Evolutionary conservation across 2,329 filamentous ascomycete genomes (phyloP), one percentile per base, ranked within the genome.

Genomic region (Hypoxylon sp.): DNA sequence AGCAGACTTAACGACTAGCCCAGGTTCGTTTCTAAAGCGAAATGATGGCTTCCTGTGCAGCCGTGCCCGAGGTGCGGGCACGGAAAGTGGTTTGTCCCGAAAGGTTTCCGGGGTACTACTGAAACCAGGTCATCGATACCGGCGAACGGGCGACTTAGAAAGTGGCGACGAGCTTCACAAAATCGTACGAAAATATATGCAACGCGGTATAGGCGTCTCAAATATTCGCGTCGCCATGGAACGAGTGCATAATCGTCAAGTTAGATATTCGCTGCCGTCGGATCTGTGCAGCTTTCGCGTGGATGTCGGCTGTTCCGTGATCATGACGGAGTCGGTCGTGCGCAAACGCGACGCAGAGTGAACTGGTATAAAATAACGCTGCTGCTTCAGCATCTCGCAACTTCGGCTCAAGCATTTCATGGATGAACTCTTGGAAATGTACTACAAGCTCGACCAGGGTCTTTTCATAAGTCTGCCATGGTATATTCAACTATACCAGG

Each of bases 21-120:
- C 0, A 67, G 64, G 12, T 82, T 82, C 60, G 71, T 67, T 4
- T 51, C 49, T 2, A 76, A 77, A 26, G 75, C 75, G 2, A 72
- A 72, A 4, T 69, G 70, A 0, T 68, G 78, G 0, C 40, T 78
- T 18, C 49, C 67, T 3, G 57, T 76, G 5, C 65, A 71, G 0
- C 45, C 65, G 0, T 81, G 79, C 56, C 76, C 75, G 3, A 65
- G 64, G 30, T 50, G 59, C 9, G 52, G 67, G 3, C 28, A 38
- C 0, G 70, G 71, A 4, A 69, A 64, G 3, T 81, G 79, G 79
- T 80, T 76, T 62, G 67, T 73, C 2, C 74, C 77, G 4, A 59
- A 49, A 18, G 64, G 64, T 82, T 80, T 52, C 70, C 67, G 4
- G 73, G 77, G 0, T 82, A 80, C 62, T 80, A 76, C 61, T 73